Evolutionary conservation across 2,329 filamentous ascomycete genomes (phyloP), one percentile per base, ranked within the genome.

Genomic region (Epichloe baconii): DNA sequence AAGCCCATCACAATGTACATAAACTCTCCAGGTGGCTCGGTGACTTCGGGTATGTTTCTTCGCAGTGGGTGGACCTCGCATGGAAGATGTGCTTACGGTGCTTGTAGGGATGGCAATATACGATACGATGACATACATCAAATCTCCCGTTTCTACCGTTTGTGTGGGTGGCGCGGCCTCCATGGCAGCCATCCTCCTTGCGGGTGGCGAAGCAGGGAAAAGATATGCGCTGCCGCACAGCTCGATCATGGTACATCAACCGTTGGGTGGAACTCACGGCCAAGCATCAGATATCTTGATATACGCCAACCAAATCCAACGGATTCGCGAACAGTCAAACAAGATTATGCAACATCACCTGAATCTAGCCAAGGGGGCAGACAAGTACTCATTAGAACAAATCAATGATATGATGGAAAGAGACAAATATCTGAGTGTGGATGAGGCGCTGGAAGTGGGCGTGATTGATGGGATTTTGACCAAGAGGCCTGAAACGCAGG

Each of bases 1-100:
- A 96, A 95, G 67, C 86, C 89, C 12, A 97, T 98, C 57, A 93
- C 87, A 49, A 86, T 98, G 67, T 98, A 98, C 69, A 98, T 98
- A 68, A 95, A 98, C 72, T 95, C 88, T 0, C 91, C 91, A 0
- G 93, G 93, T 47, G 93, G 93, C 51, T 91, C 86, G 42, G 90
- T 98, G 55, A 91, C 93, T 1, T 71, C 71, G 54, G 80, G 79
- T 77, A 62, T 41, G 64, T 54, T 11, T 11, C 15, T n/a, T 42
- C 37, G 15, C 31, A 17, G 23, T 19, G 4, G 17, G 8, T 3
- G 21, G 26, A 21, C 42, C 17, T 41, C n/a, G 12, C 4, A 10
- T 23, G 36, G 26, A 21, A 3, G 15, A 31, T 4, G 1, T 19
- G 12, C n/a, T 46, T 4, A 43, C 37, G 21, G 51, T 47, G 54